Base-by-base conservation (phyloP, 2,329 filamentous ascomycete species). In the Amphichorda felina region DNA sequence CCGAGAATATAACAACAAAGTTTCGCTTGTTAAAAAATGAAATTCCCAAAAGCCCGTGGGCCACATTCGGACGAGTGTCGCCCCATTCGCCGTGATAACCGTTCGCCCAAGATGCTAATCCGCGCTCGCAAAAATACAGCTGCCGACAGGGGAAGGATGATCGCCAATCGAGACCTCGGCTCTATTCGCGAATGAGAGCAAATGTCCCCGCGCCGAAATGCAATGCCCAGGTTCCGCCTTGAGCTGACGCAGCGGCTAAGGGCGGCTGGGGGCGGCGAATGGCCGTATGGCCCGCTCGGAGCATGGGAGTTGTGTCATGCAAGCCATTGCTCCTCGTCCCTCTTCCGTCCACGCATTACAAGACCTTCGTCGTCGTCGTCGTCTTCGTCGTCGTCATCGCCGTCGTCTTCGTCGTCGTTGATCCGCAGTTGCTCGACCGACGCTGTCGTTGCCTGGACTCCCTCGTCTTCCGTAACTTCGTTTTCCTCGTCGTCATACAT, bases 401-500 rank as follows among this genome's bases (percentile, higher is more conserved):
- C 39, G 11, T 60, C 59, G 3, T 57, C 59, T 3, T 61, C 59
- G 25, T 50, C 53, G 14, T 63, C 61, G 14, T 63, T 54, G 30
- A 68, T 63, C 27, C 44, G 53, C 29, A 61, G 41, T 37, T 60
- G 57, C 36, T 60, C 56, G 16, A 61, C 57, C 16, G 50, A 54
- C 54, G 44, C 54, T 26, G 53, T 47, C 18, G 56, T 49, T 41
- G 43, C 48, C 42, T 51, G 53, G 39, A 52, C 41, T 8, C 29
- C 29, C 35, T 54, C 56, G n/a, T 60, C 57, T 14, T 56, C 55
- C 7, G 53, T 56, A 24, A 46, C 51, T 17, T 49, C 51, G n/a
- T 52, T 51, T 13, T 64, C 65, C 27, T 66, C 67, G 9, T 69
- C 68, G 4, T 72, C 68, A 30, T 70, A 53, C 89, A 95, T 96